Base-by-base conservation (phyloP, 2,329 filamentous ascomycete species). In the Coleophoma crateriformis region DNA sequence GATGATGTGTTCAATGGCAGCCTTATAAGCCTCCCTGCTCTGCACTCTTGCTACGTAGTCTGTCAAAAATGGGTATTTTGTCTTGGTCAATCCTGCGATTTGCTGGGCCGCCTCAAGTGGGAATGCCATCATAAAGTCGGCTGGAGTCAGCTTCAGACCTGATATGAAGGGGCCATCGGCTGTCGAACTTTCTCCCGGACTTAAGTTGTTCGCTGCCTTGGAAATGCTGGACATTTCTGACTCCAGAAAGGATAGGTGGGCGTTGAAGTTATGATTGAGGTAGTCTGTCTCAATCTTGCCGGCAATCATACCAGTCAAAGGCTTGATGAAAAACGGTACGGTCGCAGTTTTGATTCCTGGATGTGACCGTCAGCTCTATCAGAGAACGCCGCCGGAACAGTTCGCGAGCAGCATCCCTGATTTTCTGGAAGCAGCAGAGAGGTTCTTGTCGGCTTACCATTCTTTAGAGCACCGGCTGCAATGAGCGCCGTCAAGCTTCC, bases 401-500 rank as follows among this genome's bases (percentile, higher is more conserved):
- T 17, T 17, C 10, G 17, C 15, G 20, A n/a, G 8, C 19, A n/a
- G 37, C 13, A 15, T 2, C 19, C 3, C n/a, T 15, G 19, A 10
- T 8, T 39, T n/a, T n/a, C 37, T 39, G 3, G 3, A 7, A 39
- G 7, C n/a, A 15, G 37, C 37, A 12, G 37, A 15, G 13, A 39
- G 37, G 8, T n/a, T 8, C n/a, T 8, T n/a, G 4, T 7, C 7
- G 19, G 19, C 38, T 41, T 20, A 41, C 38, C 38, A 41, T 41
- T 41, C 15, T 41, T 41, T 2, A 41, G 22, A 11, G 38, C 38
- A 17, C 38, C 38, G 17, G 15, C 7, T 17, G 14, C 38, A 20
- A 41, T 41, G 13, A 81, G 71, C 1, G 83, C 78, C 84, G 92
- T 91, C 55, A 95, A 69, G 50, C 80, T 87, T 13, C 90, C 90